These are phyloP conservation scores for Elaeis oleifera DNA, from an alignment of 202 grass and related monocot species.

Conservation along the genomic window DNA sequence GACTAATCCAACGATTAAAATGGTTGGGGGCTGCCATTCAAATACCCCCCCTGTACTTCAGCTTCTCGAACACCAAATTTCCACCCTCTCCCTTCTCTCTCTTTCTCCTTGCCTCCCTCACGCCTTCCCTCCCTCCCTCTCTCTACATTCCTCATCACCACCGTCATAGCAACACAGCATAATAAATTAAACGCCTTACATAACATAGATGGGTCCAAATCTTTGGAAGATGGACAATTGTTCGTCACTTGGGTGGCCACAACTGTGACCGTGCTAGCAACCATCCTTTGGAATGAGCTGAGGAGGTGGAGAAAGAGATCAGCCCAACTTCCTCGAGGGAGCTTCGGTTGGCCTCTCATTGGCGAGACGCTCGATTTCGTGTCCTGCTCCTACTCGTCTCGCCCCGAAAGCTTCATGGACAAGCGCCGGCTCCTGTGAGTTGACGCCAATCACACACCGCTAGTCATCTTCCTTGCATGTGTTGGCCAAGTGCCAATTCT, in stretches of 20 bases:
- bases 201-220: no score
- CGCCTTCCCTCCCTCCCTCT: neutral
- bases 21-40: constrained; percentile 2
- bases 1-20: constrained; percentile 15
- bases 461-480: no score
- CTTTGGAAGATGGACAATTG: no score
- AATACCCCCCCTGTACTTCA: constrained; percentile 13
- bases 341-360: constrained; percentile 82
- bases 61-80: constrained; percentile 8
- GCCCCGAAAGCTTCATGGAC: constrained; percentile 82
- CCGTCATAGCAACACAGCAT: neutral
- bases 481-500: no score
- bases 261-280: no score
- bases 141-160: neutral
- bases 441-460: no score
- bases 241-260: no score
- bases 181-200: no score
- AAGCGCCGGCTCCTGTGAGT: constrained; percentile 64
- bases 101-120: neutral
- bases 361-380: constrained; percentile 96
- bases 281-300: neutral
- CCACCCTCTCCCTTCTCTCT: neutral
- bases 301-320: neutral
- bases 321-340: constrained; percentile 49
- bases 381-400: constrained; percentile 72